Evolutionary conservation across 306 rosid species (phyloP).

Genomic region (Cicer cuneatum): DNA sequence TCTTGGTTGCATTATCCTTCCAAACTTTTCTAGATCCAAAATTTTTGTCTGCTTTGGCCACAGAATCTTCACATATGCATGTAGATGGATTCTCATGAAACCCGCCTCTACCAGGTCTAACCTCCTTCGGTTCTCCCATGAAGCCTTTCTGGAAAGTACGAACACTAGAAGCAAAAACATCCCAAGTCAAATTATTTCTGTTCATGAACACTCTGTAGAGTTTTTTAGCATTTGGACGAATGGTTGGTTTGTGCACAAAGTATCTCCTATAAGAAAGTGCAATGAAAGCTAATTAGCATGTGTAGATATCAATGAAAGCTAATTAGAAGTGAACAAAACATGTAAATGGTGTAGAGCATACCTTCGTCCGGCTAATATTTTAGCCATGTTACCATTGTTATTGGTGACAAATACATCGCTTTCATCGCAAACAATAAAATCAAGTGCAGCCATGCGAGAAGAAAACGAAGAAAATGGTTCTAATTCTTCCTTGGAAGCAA

Average conservation of each 20-base stretch:
- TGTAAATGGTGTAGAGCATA: slow-evolving; percentile 41
- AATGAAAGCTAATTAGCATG: slow-evolving; percentile 38
- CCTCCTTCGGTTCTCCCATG: slow-evolving; percentile 93
- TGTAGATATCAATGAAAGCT: slow-evolving; percentile 17
- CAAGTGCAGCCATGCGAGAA: slow-evolving; percentile 99
- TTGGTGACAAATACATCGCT: slow-evolving; percentile 98
- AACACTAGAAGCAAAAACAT: slow-evolving; percentile 73
- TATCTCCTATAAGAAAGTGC: slow-evolving; percentile 72
- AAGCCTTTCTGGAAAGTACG: slow-evolving; percentile 91
- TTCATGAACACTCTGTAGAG: slow-evolving; percentile 72
- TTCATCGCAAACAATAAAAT: slow-evolving; percentile 91
- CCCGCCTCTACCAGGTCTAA: slow-evolving; percentile 94
- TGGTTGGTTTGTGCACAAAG: slow-evolving; percentile 97
- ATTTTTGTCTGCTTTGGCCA: slow-evolving; percentile 52
- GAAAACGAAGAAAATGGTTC: slow-evolving; percentile 86
- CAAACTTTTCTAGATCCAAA: slow-evolving; percentile 59
- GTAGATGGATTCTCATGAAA: slow-evolving; percentile 95
- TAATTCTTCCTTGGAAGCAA: slow-evolving; percentile 82
- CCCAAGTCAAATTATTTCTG: slow-evolving; percentile 89
- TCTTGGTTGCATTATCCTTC: slow-evolving; percentile 56
- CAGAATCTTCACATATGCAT: slow-evolving; percentile 87
- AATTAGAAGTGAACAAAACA: slow-evolving; percentile 13
- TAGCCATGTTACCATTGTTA: slow-evolving; percentile 99
- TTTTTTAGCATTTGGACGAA: slow-evolving; percentile 97
- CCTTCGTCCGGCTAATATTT: slow-evolving; percentile 97